Evolutionary conservation across 768 basidiomycete genomes (phyloP), one percentile per base, ranked within the genome.

Genomic region (Tricholoma furcatifolium): DNA sequence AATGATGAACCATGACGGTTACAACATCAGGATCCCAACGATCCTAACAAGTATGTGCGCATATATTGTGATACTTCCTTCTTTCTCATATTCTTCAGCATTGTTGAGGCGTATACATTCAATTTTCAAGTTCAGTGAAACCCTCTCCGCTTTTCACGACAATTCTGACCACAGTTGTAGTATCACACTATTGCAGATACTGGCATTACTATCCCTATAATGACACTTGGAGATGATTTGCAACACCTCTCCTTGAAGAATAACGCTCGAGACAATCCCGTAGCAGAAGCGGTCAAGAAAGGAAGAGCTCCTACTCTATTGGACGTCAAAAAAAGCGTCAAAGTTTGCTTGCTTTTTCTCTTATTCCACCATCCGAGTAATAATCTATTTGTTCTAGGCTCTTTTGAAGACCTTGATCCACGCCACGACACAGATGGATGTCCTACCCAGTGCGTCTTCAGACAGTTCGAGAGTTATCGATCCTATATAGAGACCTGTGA

Each of bases 101-200:
- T 93, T 51, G 78, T 93, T 20, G 91, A 93, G 65, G 86, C 92
- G 12, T 93, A 92, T 62, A 92, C 89, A 0, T 93, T 93, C 71
- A 88, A 91, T 62, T 91, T 93, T 62, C 79, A 84, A 59, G 89
- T 87, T 59, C n/a, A 18, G 7, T 15, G 17, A n/a, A 17, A n/a
- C 23, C 11, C 9, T 14, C 9, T 18, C 15, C 42, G 4, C 2
- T 6, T n/a, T 23, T 9, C n/a, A 6, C 21, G 17, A 17, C n/a
- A 1, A 20, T 32, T 31, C 32, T 53, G 4, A 38, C 12, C 15
- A 12, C 17, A 14, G 51, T 39, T 35, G 2, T 46, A 93, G 91
- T 93, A 93, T 64, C 78, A 84, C 61, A 76, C 72, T 18, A 63
- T 87, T 18, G 79, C 84, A 10, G 91, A 86, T 21, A 83, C 81